Evolutionary conservation across 108 stramenopile genomes (phyloP), one percentile per base, ranked within the genome.

Genomic region (Licmophora abbreviata): DNA sequence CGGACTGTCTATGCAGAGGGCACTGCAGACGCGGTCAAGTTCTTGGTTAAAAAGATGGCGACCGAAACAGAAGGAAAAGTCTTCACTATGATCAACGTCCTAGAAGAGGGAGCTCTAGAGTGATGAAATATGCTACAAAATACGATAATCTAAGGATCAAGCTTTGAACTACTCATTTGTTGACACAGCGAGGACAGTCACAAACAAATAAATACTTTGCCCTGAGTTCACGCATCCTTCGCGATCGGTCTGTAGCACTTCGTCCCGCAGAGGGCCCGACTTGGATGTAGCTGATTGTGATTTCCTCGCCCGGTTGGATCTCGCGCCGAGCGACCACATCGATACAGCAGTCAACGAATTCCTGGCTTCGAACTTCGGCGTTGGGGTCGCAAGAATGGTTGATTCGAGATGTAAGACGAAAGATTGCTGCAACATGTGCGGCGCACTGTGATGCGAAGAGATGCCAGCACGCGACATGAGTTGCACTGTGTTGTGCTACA

Each of bases 1-100:
- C 73, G 97, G 55, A 90, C 93, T 23, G 79, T 96, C 28, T 98
- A 98, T 61, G 97, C 97, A 12, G 97, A 98, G 69, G 97, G 97
- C 18, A 96, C 95, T 5, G 97, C 93, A 3, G 97, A 98, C 63
- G 97, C 95, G 29, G 89, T 98, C 37, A 81, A 88, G 34, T 98
- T 95, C 56, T 69, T 98, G 47, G 89, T 88, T 8, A 74, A 63
- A 38, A 80, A 89, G 58, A 59, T 93, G 4, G 42, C 71, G 38
- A 52, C 63, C 38, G 85, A 74, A 43, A 62, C 40, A 42, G 79
- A 80, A 34, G 87, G 80, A 4, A 82, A 64, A 47, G 77, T 93
- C 5, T 93, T 68, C 51, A 68, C 56, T n/a, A 93, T 93, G 92
- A 89, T 89, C 63, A 81, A 93, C 59, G 92, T 93, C 0, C 56